These are phyloP conservation scores for Cryoendolithus antarcticus DNA, from an alignment of 2,329 filamentous ascomycete genomes.

Conservation along the genomic window DNA sequence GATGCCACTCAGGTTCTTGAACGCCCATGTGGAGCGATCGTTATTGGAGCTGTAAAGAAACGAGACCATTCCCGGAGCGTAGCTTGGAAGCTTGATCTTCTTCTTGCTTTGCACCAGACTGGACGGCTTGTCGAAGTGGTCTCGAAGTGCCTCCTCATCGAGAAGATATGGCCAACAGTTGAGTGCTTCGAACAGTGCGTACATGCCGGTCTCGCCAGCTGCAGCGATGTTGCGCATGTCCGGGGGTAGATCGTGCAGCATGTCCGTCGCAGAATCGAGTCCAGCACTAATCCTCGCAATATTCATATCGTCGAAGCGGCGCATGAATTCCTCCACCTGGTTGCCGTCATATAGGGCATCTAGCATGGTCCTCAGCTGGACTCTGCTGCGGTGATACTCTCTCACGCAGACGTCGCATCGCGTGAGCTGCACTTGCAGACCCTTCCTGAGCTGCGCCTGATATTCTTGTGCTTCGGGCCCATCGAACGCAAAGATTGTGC, in stretches of 20 bases:
- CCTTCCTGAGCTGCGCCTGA: constrained; percentile 27
- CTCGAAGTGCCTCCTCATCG: constrained; percentile 38
- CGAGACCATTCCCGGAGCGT: constrained; percentile 67
- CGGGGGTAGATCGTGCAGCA: constrained; percentile 33
- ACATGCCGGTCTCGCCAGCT: constrained; percentile 49
- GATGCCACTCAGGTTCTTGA: constrained; percentile 54
- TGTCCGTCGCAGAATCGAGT: constrained; percentile 28
- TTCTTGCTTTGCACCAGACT: constrained; percentile 65
- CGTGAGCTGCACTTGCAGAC: constrained; percentile 30
- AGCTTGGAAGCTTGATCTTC: constrained; percentile 62
- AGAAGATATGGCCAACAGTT: constrained; percentile 70
- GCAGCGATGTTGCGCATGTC: constrained; percentile 38
- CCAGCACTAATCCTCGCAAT: constrained; percentile 31
- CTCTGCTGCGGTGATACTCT: constrained; percentile 33
- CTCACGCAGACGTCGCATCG: constrained; percentile 39
- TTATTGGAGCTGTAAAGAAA: constrained; percentile 70
- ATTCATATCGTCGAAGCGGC: constrained; percentile 33
- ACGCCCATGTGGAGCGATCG: constrained; percentile 54
- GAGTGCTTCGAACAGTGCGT: constrained; percentile 77
- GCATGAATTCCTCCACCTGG: constrained; percentile 32
- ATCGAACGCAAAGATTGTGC: constrained; percentile 36
- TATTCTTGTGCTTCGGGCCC: constrained; percentile 33
- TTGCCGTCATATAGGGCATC: constrained; percentile 32
- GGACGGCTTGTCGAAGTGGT: constrained; percentile 73
- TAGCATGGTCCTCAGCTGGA: constrained; percentile 28